Evolutionary conservation across 116 monocot species (phyloP).

Genomic region (Posidonia oceanica): DNA sequence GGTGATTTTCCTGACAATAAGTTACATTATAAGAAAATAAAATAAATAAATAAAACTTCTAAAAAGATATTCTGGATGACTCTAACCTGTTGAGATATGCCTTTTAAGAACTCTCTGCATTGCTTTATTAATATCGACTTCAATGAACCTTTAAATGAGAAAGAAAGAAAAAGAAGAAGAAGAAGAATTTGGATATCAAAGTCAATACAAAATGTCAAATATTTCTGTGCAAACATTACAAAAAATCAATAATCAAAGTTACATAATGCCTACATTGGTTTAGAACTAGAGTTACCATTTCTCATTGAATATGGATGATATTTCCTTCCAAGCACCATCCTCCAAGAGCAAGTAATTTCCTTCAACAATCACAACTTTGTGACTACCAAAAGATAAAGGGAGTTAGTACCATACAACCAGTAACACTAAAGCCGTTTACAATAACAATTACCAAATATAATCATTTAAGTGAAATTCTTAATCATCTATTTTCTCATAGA

Average conservation of each 20-base stretch:
- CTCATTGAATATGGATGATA: slow-evolving; percentile 65
- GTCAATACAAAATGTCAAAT: background rate
- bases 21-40: background rate
- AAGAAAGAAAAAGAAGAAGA: background rate
- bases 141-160: slow-evolving; percentile 64
- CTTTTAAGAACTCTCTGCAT: slow-evolving; percentile 74
- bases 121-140: slow-evolving; percentile 56
- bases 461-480: too few species aligned
- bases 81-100: slow-evolving; percentile 79
- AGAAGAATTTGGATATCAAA: background rate
- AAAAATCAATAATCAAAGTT: too few species aligned
- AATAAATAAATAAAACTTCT: background rate
- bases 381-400: slow-evolving; percentile 31
- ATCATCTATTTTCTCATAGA: too few species aligned
- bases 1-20: slow-evolving; percentile 58
- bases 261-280: background rate
- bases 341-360: slow-evolving; percentile 86
- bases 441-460: too few species aligned
- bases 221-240: background rate
- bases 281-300: slow-evolving; percentile 49
- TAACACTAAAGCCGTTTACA: too few species aligned
- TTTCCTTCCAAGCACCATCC: slow-evolving; percentile 67
- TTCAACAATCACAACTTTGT: slow-evolving; percentile 83
- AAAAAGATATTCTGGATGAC: background rate
- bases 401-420: background rate